Percentiles rank a stretch among this genome's conserved stretches.
These are phyloP conservation scores for Trypanosoma mega DNA, from an alignment of 208 protist species.

Conservation along the genomic window DNA sequence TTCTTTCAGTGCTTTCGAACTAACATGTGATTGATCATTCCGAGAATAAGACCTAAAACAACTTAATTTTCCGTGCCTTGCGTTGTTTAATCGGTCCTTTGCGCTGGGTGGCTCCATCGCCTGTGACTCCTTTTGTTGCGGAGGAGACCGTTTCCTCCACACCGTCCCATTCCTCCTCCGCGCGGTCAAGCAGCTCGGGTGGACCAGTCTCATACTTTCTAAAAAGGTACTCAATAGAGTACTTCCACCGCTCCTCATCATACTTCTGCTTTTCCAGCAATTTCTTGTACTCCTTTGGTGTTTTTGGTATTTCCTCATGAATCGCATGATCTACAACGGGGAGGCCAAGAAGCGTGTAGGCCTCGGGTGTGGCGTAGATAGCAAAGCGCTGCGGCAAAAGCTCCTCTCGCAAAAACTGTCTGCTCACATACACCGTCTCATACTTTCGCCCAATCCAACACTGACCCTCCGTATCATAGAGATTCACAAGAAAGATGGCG, in stretches of 20 bases:
- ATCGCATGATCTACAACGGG: conserved; percentile 76
- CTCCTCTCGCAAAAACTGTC: conserved; percentile 69
- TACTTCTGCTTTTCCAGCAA: conserved; percentile 85
- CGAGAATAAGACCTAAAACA: conserved; percentile 45
- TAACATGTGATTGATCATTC: background rate
- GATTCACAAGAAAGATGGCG: conserved; percentile 84
- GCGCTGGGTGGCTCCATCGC: conserved; percentile 47
- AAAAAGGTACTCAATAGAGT: conserved; percentile 89
- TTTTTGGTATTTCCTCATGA: conserved; percentile 84
- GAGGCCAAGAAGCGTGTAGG: conserved; percentile 77
- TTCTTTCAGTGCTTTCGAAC: background rate
- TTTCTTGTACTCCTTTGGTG: conserved; percentile 72
- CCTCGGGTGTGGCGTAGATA: conserved; percentile 87
- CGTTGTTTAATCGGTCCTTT: conserved; percentile 84
- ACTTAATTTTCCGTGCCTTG: conserved; percentile 89
- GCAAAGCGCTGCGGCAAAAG: conserved; percentile 84
- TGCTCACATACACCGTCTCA: conserved; percentile 84
- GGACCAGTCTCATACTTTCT: conserved; percentile 82
- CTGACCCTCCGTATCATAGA: conserved; percentile 66
- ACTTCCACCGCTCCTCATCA: conserved; percentile 89
- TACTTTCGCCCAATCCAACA: conserved; percentile 79
- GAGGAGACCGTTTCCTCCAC: conserved; percentile 44
- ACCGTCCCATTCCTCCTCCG: conserved; percentile 73
- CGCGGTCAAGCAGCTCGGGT: conserved; percentile 69
- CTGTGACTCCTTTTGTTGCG: conserved; percentile 23